Percentiles rank a stretch among this genome's conserved stretches.
These are phyloP conservation scores for Zygoascus biomembranicola DNA, from an alignment of 805 yeast species.

Conservation along the genomic window DNA sequence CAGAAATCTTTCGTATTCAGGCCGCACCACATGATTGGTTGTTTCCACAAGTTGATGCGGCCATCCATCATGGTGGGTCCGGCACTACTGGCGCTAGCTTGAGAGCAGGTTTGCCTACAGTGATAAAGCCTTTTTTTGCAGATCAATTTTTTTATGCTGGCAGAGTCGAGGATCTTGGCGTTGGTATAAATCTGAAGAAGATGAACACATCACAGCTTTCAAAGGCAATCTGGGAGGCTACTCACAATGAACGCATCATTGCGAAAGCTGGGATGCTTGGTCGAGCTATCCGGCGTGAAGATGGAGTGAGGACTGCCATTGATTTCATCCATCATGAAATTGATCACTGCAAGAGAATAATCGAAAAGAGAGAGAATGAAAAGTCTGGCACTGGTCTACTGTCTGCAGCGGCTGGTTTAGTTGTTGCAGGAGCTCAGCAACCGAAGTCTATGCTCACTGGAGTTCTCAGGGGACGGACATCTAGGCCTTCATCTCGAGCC, in stretches of 20 bases:
- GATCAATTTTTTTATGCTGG: conserved; percentile 91
- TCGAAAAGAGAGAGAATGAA: conserved; percentile 7
- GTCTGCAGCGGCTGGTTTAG: conserved; percentile 1
- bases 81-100: conserved; percentile 94
- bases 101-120: conserved; percentile 79
- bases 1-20: conserved; percentile 60
- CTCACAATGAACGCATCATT: conserved; percentile 58
- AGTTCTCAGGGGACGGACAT: background rate
- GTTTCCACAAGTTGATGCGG: conserved; percentile 81
- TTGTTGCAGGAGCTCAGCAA: background rate
- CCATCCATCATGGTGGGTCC: conserved; percentile 96
- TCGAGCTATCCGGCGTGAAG: conserved; percentile 54
- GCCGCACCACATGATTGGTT: conserved; percentile 90
- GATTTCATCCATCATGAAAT: conserved; percentile 69
- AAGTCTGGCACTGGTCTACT: background rate
- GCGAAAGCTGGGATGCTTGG: conserved; percentile 61
- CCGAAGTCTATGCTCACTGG: background rate
- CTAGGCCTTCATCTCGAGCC: background rate
- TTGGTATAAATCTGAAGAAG: conserved; percentile 63
- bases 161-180: conserved; percentile 83
- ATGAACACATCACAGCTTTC: conserved; percentile 56
- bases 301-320: conserved; percentile 75
- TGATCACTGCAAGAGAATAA: conserved; percentile 59
- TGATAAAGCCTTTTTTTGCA: conserved; percentile 91
- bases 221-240: conserved; percentile 60